A percentile compares a stretch with the other conserved stretches of the same genome.
phyloP scores from a whole-genome alignment of 441 rosid genomes.

The Pelargonium citronellum region DNA sequence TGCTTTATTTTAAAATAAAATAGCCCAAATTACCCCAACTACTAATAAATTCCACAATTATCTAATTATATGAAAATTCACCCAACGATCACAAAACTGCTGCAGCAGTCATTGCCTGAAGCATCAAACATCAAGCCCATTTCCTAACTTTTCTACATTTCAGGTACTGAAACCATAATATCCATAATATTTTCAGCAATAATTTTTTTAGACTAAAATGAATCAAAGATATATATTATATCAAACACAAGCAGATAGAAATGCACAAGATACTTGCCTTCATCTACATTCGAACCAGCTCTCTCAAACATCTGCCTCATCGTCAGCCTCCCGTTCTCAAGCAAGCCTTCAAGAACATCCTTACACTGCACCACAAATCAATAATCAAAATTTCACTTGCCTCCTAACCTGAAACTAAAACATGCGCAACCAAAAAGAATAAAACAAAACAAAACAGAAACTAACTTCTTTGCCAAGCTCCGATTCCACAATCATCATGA shows the following conservation, averaged over 20 bases:
- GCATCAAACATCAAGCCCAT: background rate
- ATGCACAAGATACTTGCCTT: constrained; percentile 34
- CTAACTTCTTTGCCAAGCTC: constrained; percentile 46
- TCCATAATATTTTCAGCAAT: background rate
- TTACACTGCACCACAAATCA: constrained; percentile 35
- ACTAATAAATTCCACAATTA: too few relatives aligned
- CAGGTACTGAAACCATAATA: background rate
- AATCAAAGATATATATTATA: background rate
- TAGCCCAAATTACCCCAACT: too few relatives aligned
- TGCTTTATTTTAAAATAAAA: too few relatives aligned
- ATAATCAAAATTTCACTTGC: background rate
- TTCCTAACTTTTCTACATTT: background rate
- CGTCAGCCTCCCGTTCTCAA: constrained; percentile 81
- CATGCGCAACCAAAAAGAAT: background rate
- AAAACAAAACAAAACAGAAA: constrained; percentile 15
- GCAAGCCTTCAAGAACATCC: constrained; percentile 61
- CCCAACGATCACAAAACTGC: too few relatives aligned
- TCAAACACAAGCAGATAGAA: background rate
- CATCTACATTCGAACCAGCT: constrained; percentile 32
- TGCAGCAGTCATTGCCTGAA: too few relatives aligned
- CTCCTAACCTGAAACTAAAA: constrained; percentile 9
- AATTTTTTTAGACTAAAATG: background rate
- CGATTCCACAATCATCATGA: constrained; percentile 36
- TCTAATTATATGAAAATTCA: too few relatives aligned
- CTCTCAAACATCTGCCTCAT: constrained; percentile 64